Conservation (phyloP, 768 basidiomycete genomes). For the Boletus subcaerulescens region DNA sequence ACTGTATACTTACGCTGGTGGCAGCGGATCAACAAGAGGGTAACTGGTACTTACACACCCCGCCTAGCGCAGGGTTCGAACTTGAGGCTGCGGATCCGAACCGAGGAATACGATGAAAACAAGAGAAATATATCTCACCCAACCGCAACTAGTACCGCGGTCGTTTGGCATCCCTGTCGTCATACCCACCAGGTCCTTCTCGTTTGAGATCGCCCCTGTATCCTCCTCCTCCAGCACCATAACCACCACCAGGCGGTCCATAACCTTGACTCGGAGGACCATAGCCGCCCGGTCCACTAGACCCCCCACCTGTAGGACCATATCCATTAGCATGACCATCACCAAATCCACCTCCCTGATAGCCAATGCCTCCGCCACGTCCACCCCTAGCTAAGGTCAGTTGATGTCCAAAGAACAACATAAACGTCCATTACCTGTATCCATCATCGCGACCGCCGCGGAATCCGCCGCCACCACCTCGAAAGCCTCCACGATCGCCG, state of each 20-base stretch:
- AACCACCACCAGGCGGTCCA: conserved; percentile 47
- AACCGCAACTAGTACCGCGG: conserved; percentile 65
- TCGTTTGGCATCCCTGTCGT: conserved; percentile 80
- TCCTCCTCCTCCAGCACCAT: conserved; percentile 46
- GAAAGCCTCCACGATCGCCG: conserved; percentile 42
- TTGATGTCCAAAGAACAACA: conserved; percentile 1
- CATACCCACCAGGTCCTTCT: conserved; percentile 69
- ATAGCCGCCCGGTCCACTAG: conserved; percentile 43
- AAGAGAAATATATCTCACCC: conserved; percentile 32
- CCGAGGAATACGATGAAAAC: conserved; percentile 19
- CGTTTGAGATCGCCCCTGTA: conserved; percentile 76
- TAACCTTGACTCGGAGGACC: conserved; percentile 38
- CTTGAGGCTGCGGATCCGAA: conserved; percentile 26
- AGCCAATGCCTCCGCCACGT: conserved; percentile 73
- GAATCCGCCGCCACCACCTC: conserved; percentile 35
- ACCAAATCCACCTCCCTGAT: conserved; percentile 56
- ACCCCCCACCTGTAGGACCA: conserved; percentile 46
- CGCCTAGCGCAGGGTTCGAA: conserved; percentile 26
- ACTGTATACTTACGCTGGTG: conserved; percentile 36
- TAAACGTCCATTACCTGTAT: conserved; percentile 42
- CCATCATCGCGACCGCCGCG: conserved; percentile 43
- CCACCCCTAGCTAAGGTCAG: conserved; percentile 44
- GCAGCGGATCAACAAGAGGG: conserved; percentile 27
- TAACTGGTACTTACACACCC: conserved; percentile 35
- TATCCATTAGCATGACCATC: conserved; percentile 53